Evolutionary conservation across 2,329 filamentous ascomycete genomes (phyloP).

Genomic region (Fusarium hainanense): DNA sequence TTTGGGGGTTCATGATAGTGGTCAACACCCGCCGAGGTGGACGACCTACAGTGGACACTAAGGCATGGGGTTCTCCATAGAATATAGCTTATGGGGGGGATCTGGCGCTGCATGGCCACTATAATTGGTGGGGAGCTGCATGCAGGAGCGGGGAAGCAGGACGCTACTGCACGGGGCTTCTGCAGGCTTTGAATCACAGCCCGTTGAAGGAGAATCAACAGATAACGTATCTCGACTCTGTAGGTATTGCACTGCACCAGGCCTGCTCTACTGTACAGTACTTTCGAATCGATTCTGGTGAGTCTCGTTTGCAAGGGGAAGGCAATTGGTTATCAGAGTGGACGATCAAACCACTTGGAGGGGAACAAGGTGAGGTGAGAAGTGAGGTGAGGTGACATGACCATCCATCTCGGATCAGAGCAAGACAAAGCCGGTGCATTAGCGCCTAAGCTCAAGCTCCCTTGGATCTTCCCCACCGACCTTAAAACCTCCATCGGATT

Average conservation of each 20-base stretch:
- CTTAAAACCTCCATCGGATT: conserved; percentile 5
- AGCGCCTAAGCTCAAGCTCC: conserved; percentile 30
- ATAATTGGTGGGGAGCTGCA: conserved; percentile 33
- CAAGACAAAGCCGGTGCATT: conserved; percentile 43
- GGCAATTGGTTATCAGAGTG: conserved; percentile 8
- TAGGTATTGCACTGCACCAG: neutral
- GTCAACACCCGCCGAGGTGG: conserved; percentile 30
- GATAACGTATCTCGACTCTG: conserved; percentile 12
- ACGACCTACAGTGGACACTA: neutral
- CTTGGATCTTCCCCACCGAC: conserved; percentile 17
- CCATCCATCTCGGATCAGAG: conserved; percentile 24
- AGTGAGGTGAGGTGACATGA: conserved; percentile 12
- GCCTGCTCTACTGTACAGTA: neutral
- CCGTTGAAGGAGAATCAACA: neutral
- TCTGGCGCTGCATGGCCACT: conserved; percentile 12
- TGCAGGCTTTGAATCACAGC: conserved; percentile 18
- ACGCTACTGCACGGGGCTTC: neutral
- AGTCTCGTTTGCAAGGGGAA: neutral
- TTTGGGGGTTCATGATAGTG: conserved; percentile 35
- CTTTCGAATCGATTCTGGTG: neutral
- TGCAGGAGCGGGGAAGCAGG: conserved; percentile 34
- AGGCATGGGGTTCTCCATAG: neutral
- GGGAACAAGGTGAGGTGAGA: conserved; percentile 26
- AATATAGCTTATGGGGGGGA: conserved; percentile 36
- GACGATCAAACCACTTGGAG: conserved; percentile 28